Evolutionary conservation across 1,284 basidiomycete genomes (phyloP), one percentile per base, ranked within the genome.

Genomic region (Trametes polyzona): DNA sequence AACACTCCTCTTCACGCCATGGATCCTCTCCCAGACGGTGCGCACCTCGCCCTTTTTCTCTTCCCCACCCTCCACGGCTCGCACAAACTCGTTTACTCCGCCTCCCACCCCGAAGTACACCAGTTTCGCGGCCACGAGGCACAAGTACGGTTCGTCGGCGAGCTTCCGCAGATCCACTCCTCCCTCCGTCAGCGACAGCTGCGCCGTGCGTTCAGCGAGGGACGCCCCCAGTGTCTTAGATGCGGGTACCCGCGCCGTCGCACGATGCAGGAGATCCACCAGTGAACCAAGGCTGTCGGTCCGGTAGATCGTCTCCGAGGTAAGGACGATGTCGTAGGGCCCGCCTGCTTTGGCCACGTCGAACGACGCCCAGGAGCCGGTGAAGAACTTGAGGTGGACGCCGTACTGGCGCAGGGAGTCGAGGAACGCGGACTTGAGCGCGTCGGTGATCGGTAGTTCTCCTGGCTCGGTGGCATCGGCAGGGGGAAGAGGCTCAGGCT

Each of bases 91-190:
- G 21, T 83, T 75, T 9, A 95, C 79, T 0, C 95, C 93, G 0
- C 96, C 96, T 0, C 96, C 96, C 3, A 98, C 95, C 16, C 96
- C 96, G 74, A 98, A 98, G 71, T 99, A 98, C 26, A 98, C 76
- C 10, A 94, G 81, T 74, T 96, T 98, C n/a, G 88, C 88, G 0
- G 93, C 92, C 3, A 94, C 86, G 12, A 95, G 79, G 66, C 88
- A 91, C 9, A 82, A 40, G 61, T 74, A 72, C 32, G 56, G 52
- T 19, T 42, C 56, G 2, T 23, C 24, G 14, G 46, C 46, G 11
- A 63, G 41, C 4, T 2, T 6, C 8, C 44, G 35, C 29, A 59
- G 47, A 14, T 11, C 10, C 9, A 6, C 5, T 3, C 12, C 39
- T 16, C 47, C 24, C 12, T 50, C 37, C 17, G 36, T 29, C 39